Evolutionary conservation across 2,329 filamentous ascomycete species (phyloP).

Genomic region (Drechslerella dactyloides): DNA sequence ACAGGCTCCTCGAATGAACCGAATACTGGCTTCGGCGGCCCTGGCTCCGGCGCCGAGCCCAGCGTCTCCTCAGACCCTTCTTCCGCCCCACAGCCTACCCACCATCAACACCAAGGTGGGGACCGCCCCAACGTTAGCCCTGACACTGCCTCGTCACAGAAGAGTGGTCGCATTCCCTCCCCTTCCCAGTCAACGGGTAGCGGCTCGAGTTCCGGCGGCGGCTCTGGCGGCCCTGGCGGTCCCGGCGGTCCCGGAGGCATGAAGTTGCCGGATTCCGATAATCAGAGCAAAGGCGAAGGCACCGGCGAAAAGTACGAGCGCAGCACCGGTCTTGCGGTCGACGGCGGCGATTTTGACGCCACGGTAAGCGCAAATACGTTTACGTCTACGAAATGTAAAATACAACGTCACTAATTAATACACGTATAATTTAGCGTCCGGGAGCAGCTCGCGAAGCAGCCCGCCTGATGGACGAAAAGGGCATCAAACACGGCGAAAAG

Average conservation of each 20-base stretch:
- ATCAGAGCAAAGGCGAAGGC: constrained; percentile 59
- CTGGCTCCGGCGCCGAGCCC: constrained; percentile 36
- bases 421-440: constrained; percentile 58
- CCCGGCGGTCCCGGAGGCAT: constrained; percentile 52
- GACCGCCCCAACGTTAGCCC: constrained; percentile 56
- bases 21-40: constrained; percentile 49
- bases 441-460: constrained; percentile 72
- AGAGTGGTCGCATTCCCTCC: neutral
- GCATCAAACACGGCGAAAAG: constrained; percentile 58
- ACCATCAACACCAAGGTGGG: constrained; percentile 58
- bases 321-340: constrained; percentile 66
- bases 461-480: constrained; percentile 66
- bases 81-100: constrained; percentile 21
- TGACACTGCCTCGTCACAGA: constrained; percentile 14
- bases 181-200: constrained; percentile 50
- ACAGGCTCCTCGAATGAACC: constrained; percentile 45
- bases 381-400: neutral
- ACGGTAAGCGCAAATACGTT: constrained; percentile 54
- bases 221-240: constrained; percentile 23
- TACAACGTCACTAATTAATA: neutral
- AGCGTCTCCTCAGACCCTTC: constrained; percentile 22
- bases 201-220: too few relatives aligned
- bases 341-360: constrained; percentile 73
- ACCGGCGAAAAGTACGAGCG: constrained; percentile 67
- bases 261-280: constrained; percentile 53